Conservation (phyloP, 306 rosid species). For the Aeschynomene evenia region DNA sequence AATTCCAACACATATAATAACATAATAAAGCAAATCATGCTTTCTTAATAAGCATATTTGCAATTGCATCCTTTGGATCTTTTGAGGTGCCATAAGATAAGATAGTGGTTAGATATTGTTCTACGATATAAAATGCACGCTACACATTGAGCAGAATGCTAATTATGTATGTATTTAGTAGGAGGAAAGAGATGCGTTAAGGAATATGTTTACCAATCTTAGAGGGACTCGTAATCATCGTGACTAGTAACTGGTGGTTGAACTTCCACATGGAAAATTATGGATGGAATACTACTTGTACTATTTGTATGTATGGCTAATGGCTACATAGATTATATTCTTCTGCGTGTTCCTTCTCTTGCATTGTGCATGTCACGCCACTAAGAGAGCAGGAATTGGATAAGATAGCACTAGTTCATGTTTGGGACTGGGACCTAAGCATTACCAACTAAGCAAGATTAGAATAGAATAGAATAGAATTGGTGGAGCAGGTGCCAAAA, state of each 20-base stretch:
- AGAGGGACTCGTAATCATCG: constrained; percentile 4
- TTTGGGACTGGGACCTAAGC: constrained; percentile 11
- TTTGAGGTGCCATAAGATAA: neutral
- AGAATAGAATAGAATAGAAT: too few relatives aligned
- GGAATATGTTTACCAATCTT: neutral
- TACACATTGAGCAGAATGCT: neutral
- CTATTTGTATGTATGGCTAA: neutral
- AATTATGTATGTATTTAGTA: neutral
- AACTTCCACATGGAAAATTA: neutral
- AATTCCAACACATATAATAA: too few relatives aligned
- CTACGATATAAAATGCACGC: neutral
- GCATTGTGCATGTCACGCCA: constrained; percentile 16
- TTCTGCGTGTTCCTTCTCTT: neutral
- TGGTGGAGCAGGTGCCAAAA: too few relatives aligned
- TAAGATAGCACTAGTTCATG: neutral
- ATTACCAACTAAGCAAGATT: neutral
- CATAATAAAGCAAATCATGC: constrained; percentile 21
- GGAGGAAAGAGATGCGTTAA: neutral
- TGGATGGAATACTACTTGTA: neutral
- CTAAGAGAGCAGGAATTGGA: neutral
- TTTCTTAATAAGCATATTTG: constrained; percentile 32
- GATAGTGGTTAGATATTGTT: constrained; percentile 8
- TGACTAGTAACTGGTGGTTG: neutral
- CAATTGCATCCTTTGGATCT: neutral
- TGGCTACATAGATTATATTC: constrained; percentile 30